Evolutionary conservation across 2,329 filamentous ascomycete species (phyloP), one percentile per base, ranked within the genome.

Genomic region (Rutstroemia sp.): DNA sequence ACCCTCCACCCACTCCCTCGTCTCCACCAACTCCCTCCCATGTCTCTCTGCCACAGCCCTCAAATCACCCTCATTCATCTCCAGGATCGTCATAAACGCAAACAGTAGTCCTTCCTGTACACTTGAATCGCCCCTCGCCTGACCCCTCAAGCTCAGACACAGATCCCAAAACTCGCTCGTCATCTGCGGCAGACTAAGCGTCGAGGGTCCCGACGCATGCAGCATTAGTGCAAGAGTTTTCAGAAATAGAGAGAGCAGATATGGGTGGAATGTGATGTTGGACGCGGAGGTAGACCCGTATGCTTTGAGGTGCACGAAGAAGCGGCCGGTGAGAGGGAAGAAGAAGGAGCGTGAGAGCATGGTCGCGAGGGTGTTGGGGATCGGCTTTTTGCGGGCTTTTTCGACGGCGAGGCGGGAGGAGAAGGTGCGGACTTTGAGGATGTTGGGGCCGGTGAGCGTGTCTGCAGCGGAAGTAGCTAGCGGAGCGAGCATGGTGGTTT

Each of bases 341-440:
- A 97, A 96, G 75, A 96, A 94, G 16, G 80, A 81, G 0, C 83
- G 77, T 0, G 84, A 80, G 25, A 97, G 82, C 25, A 95, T 75
- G 51, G 85, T 82, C 40, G 92, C 87, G 0, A 95, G 83, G 8
- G 85, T 85, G 67, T 95, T 96, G 10, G 87, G 80, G 14, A 87
- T 86, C 3, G 84, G 74, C 54, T 79, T 79, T 53, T 73, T 71
- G 12, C 73, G 72, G 51, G 76, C 78, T 56, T 80, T 80, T 65
- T 87, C 80, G 17, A 85, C 78, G 57, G 82, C 77, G 70, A 92
- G 83, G 17, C 88, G 84, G 0, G 88, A 89, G 10, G 87, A 92
- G 72, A 97, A 96, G 2, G 87, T 95, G 27, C 89, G 84, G 21
- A 97, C 81, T 73, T 97, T 97, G 47, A 99, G 81, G 5, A 87